Evolutionary conservation across 2,329 filamentous ascomycete species (phyloP).

Genomic region (Raffaelea arxii): DNA sequence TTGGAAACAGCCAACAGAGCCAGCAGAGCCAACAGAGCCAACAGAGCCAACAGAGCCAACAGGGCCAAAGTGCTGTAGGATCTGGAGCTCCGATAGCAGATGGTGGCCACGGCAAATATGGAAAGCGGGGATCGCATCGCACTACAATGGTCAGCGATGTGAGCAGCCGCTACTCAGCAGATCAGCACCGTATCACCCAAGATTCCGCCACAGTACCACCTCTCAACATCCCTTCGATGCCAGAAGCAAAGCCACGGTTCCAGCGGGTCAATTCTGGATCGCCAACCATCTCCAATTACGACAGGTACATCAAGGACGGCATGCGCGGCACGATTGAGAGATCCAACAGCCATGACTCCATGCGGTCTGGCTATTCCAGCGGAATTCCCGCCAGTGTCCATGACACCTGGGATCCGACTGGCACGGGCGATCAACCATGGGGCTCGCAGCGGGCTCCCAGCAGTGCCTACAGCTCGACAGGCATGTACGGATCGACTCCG

Average conservation of each 20-base stretch:
- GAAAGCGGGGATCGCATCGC: constrained; percentile 25
- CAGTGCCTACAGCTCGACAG: constrained; percentile 37
- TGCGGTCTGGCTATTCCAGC: constrained; percentile 47
- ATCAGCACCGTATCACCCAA: constrained; percentile 42
- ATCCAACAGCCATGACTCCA: constrained; percentile 38
- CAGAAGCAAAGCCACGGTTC: constrained; percentile 49
- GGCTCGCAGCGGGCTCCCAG: constrained; percentile 38
- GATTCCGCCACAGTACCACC: constrained; percentile 64
- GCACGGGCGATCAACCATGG: constrained; percentile 33
- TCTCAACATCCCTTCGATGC: constrained; percentile 41
- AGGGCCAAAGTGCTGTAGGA: too few species aligned
- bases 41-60: constrained; percentile 19
- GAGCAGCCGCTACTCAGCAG: constrained; percentile 46
- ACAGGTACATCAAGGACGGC: constrained; percentile 40
- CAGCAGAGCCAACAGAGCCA: constrained; percentile 5
- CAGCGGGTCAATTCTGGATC: constrained; percentile 60
- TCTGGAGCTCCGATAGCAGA: too few species aligned
- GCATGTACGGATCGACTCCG: constrained; percentile 33
- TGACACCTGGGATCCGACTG: constrained; percentile 44
- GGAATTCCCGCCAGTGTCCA: constrained; percentile 56
- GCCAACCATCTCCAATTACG: constrained; percentile 56
- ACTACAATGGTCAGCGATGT: constrained; percentile 44
- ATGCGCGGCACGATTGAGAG: constrained; percentile 54
- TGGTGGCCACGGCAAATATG: constrained; percentile 21
- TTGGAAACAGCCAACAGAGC: constrained; percentile 32